Conservation (phyloP, 345 rosid species). For the Adansonia digitata region DNA sequence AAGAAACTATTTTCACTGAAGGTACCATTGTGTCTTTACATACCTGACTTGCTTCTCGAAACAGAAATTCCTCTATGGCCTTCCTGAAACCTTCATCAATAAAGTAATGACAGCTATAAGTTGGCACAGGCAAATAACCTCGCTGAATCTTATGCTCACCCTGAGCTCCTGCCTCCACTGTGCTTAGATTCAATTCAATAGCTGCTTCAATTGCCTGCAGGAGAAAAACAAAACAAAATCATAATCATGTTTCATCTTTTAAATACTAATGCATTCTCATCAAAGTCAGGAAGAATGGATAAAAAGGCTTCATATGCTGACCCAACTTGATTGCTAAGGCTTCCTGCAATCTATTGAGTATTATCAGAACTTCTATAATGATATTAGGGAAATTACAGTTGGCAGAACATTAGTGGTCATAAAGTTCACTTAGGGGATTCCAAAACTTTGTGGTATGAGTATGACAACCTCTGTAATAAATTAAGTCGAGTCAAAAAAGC, state of each 20-base stretch:
- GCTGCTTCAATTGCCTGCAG: conserved; percentile 8
- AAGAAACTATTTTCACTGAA: not conserved
- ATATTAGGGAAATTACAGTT: too few species aligned
- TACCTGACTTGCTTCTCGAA: conserved; percentile 80
- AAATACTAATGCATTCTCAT: not conserved
- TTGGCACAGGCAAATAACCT: conserved; percentile 80
- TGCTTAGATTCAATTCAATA: conserved; percentile 8
- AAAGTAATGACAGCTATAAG: conserved; percentile 90
- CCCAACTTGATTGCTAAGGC: too few species aligned
- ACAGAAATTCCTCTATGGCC: conserved; percentile 60
- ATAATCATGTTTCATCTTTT: not conserved
- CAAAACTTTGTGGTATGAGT: not conserved
- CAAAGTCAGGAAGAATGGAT: too few species aligned
- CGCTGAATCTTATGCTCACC: conserved; percentile 97
- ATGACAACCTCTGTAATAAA: not conserved
- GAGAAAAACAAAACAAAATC: not conserved
- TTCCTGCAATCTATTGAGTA: too few species aligned
- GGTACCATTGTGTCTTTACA: not conserved
- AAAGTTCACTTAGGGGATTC: not conserved
- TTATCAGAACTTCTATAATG: too few species aligned
- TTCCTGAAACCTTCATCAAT: conserved; percentile 56
- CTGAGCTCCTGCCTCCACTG: conserved; percentile 98
- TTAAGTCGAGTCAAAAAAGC: not conserved
- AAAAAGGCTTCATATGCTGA: too few species aligned
- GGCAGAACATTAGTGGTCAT: too few species aligned